Conservation (phyloP, 768 basidiomycete species). For the Suillus discolor region DNA sequence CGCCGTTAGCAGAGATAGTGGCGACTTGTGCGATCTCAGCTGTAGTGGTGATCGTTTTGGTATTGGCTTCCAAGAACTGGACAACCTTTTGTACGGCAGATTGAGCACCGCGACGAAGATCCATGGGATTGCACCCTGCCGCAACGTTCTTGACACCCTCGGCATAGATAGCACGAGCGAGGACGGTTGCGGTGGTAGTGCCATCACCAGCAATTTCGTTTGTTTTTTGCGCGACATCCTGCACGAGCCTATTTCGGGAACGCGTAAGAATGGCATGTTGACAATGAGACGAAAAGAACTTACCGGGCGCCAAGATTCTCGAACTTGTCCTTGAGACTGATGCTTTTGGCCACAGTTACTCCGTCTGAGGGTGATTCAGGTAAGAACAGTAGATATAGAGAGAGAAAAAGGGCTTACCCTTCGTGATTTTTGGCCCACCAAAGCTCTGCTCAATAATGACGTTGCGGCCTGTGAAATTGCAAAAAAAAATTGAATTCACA, state of each 20-base stretch:
- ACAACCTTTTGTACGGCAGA: conserved; percentile 96
- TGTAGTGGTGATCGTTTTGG: conserved; percentile 94
- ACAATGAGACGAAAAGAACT: conserved; percentile 26
- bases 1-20: conserved; percentile 86
- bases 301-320: conserved; percentile 98
- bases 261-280: conserved; percentile 10
- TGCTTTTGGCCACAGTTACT: conserved; percentile 96
- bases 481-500: background rate
- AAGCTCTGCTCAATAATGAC: conserved; percentile 97
- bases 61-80: conserved; percentile 83
- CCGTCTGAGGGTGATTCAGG: conserved; percentile 60
- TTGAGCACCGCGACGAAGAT: conserved; percentile 97
- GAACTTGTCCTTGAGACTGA: conserved; percentile 95
- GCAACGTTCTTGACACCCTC: conserved; percentile 99
- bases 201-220: conserved; percentile 98
- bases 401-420: conserved; percentile 56
- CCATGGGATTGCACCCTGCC: conserved; percentile 99
- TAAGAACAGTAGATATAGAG: background rate
- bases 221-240: conserved; percentile 95
- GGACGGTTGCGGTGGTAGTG: conserved; percentile 96
- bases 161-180: conserved; percentile 95
- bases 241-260: conserved; percentile 65
- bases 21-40: conserved; percentile 99
- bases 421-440: conserved; percentile 94
- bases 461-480: conserved; percentile 68